Evolutionary conservation across 257 asterid species (phyloP).

Genomic region (Nicotiana benthamiana): DNA sequence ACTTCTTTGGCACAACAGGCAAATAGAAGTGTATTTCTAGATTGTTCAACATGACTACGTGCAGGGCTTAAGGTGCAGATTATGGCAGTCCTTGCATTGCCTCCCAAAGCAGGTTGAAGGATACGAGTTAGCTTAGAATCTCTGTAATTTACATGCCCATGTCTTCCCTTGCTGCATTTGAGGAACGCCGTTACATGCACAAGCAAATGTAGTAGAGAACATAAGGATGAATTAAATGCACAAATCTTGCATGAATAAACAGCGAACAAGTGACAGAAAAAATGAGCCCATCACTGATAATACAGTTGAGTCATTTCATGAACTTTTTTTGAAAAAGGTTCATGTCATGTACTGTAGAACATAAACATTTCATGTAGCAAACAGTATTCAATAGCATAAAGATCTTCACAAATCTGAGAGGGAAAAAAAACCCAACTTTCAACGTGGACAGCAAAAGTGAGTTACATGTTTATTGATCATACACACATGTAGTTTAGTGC

Average conservation of each 20-base stretch:
- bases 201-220: background rate
- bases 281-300: background rate
- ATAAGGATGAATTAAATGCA: background rate
- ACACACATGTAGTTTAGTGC: background rate
- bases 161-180: slow-evolving; percentile 90
- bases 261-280: background rate
- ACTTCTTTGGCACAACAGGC: slow-evolving; percentile 99
- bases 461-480: background rate
- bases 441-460: background rate
- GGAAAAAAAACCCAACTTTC: background rate
- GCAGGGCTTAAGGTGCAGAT: slow-evolving; percentile 96
- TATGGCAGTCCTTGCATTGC: slow-evolving; percentile 98
- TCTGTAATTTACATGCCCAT: slow-evolving; percentile 89
- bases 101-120: slow-evolving; percentile 96
- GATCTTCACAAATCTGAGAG: background rate
- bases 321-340: background rate
- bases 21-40: slow-evolving; percentile 91
- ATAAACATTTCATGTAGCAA: background rate
- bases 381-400: background rate
- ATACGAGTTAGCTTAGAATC: slow-evolving; percentile 98
- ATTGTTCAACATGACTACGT: slow-evolving; percentile 94
- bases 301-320: background rate
- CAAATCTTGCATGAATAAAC: background rate
- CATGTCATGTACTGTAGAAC: background rate
- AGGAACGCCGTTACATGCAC: background rate